These are phyloP conservation scores for Globisporangium okanoganense DNA, from an alignment of 352 stramenopile genomes.

Conservation along the genomic window DNA sequence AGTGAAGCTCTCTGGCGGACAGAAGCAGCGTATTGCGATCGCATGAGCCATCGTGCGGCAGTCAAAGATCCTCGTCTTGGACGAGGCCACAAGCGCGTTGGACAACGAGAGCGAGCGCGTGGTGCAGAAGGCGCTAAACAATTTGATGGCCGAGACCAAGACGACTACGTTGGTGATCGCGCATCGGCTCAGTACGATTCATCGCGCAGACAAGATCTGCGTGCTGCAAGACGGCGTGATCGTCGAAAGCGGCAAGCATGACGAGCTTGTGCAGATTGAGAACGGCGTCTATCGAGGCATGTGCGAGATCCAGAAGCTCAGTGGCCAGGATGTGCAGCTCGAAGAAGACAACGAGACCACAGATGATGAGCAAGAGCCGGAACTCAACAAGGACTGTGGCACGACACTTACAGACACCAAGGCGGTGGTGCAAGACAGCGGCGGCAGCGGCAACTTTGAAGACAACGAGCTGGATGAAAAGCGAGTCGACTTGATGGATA, in stretches of 20 bases:
- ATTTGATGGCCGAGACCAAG: conserved; percentile 31
- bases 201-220: conserved; percentile 50
- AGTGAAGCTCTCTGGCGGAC: conserved; percentile 28
- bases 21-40: conserved; percentile 36
- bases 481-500: neutral
- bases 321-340: conserved; percentile 15
- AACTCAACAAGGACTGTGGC: conserved; percentile 9
- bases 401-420: conserved; percentile 24
- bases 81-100: too few relatives aligned
- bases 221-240: conserved; percentile 37
- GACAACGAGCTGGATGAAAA: neutral
- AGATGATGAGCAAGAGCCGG: neutral
- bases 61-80: conserved; percentile 59
- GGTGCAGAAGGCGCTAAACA: neutral
- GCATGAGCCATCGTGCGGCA: conserved; percentile 64
- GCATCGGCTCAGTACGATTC: conserved; percentile 80
- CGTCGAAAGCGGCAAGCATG: conserved; percentile 42
- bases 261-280: conserved; percentile 48
- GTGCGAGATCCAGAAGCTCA: conserved; percentile 50
- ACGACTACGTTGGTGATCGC: conserved; percentile 92
- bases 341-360: neutral
- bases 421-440: too few relatives aligned
- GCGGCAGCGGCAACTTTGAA: conserved; percentile 20
- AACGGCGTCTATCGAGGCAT: conserved; percentile 71
- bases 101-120: conserved; percentile 16